Base-by-base conservation (phyloP, 164 flowering plant genomes). In the Litsea cubeba region DNA sequence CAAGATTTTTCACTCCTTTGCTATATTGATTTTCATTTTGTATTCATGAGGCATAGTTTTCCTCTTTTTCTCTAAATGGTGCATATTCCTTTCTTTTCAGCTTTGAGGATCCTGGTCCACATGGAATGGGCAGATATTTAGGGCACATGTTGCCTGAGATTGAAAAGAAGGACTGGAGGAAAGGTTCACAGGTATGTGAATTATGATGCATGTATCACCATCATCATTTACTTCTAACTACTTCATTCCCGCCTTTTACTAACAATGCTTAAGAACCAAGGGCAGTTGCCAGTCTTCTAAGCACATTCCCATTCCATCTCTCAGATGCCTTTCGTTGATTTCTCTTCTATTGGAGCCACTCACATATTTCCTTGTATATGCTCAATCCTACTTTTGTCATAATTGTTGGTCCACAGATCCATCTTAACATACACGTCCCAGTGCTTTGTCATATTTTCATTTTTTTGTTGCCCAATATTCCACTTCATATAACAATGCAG, bases 81-180 rank as follows among this genome's bases (percentile, higher is more conserved):
- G 60, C 17, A 54, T 54, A 54, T 54, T 54, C 60, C 60, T 54
- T 63, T 62, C 18, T 72, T 65, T 68, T 69, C 68, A 95, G 99
- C 85, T 95, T 95, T 82, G 82, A 84, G 76, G 99, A 95, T 91
- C 98, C 99, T 77, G 99, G 99, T 68, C 98, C 97, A 18, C 97
- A 86, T 87, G 99, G 99, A 75, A 87, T 86, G 81, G 98, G 91
- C 63, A 88, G 99, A 80, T 94, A 89, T 81, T 86, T 89, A 23
- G 91, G 89, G 28, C 91, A 86, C 76, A 95, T 95, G 99, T 80
- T 88, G 75, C 99, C 99, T 40, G 98, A 95, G 82, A 82, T 95
- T 68, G 94, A 87, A 72, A 85, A 77, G 82, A 88, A 87, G 67
- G 91, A 92, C 75, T 93, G 92, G 63, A 83, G 97, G 75, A 95